phyloP scores from a whole-genome alignment of 2,329 filamentous ascomycete species.

The Neospermospora avenae region DNA sequence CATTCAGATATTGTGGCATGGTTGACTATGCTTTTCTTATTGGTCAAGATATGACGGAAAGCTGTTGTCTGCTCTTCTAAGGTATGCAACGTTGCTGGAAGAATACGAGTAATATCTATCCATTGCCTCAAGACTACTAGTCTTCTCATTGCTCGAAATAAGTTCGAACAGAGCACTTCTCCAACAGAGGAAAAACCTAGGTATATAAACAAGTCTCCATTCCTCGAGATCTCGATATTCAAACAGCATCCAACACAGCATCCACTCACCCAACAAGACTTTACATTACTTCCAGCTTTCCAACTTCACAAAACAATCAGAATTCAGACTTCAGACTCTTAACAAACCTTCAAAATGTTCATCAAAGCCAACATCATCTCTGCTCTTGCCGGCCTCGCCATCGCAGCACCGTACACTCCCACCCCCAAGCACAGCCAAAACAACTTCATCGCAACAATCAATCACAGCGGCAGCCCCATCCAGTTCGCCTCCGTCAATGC shows the following conservation, averaged over 20 bases:
- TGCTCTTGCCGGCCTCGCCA: slow-evolving; percentile 14
- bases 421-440: background rate
- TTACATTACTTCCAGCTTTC: background rate
- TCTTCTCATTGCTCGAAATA: background rate
- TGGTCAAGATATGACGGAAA: background rate
- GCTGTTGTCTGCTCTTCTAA: background rate
- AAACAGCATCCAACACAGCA: background rate
- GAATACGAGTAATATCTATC: background rate
- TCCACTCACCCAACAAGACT: background rate
- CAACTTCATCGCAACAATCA: background rate
- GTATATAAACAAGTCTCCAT: background rate
- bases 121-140: background rate
- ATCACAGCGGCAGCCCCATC: background rate
- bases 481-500: background rate
- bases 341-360: slow-evolving; percentile 15
- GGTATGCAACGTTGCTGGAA: background rate
- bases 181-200: no score
- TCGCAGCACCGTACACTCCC: slow-evolving; percentile 6
- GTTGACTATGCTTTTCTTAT: background rate
- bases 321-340: no score
- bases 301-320: background rate
- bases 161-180: background rate
- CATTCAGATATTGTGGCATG: background rate
- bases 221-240: background rate
- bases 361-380: slow-evolving; percentile 18